Evolutionary conservation across 2,329 filamentous ascomycete species (phyloP), one percentile per base, ranked within the genome.

Genomic region (Penicillium sp.): DNA sequence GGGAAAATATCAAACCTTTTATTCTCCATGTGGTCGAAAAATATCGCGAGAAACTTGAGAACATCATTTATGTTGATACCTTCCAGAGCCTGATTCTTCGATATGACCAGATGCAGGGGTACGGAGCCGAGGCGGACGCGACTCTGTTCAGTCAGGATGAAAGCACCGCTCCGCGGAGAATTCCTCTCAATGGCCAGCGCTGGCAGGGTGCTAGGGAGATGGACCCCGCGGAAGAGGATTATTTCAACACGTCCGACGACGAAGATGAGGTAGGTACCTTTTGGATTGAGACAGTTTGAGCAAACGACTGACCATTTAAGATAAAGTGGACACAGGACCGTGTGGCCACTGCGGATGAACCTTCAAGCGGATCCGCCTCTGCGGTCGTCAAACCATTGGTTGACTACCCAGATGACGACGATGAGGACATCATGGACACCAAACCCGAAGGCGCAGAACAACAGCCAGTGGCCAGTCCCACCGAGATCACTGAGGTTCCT

Each of bases 351-450:
- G 42, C 61, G 13, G 53, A 57, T 43, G 57, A 54, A 13, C 44
- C 63, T 43, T 58, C 75, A 6, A 90, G 89, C 57, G 87, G 82
- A 22, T 59, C 62, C 17, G 77, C 77, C 13, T 80, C 81, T 19
- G 75, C 83, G 1, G 69, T 79, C 8, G 69, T 79, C 44, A 88
- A 85, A 63, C 86, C 86, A 1, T 73, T 97, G 21, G 93, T 98
- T 31, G 88, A 95, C 66, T 98, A 98, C 64, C 82, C 84, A 0
- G 94, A 94, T 33, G 90, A 96, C 58, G 91, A 96, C n/a, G 81
- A 78, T 50, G 88, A 93, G 19, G 81, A 79, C 48, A 75, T 77
- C 12, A 82, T 85, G 68, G 83, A 84, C 61, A 72, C 79, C 31
- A 72, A 70, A 48, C 55, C 64, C 6, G 70, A 71, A 51, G 62